Evolutionary conservation across 75 land plant genomes (phyloP).

Genomic region (Ceratopteris richardii): DNA sequence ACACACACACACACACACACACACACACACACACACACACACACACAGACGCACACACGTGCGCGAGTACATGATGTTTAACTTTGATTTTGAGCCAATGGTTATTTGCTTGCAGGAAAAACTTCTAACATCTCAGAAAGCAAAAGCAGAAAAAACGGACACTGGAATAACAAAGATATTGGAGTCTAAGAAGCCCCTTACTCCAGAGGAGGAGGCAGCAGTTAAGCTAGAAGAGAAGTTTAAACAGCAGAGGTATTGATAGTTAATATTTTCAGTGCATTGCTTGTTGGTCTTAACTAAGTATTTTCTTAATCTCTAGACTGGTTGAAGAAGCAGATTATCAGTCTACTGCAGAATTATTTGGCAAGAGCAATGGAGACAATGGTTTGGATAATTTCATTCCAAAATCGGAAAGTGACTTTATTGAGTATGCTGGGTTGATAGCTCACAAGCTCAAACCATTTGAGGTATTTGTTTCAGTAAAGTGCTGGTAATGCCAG

Average conservation of each 20-base stretch:
- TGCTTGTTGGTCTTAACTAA: no score
- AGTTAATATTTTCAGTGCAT: neutral
- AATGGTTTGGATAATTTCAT: conserved; percentile 73
- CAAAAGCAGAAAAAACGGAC: conserved; percentile 22
- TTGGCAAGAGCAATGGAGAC: conserved; percentile 60
- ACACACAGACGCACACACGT: no score
- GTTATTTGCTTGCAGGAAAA: neutral
- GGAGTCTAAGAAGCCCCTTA: conserved; percentile 3
- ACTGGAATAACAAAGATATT: conserved; percentile 2
- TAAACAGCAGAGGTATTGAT: conserved; percentile 62
- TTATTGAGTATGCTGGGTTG: conserved; percentile 88
- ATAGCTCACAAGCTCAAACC: conserved; percentile 71
- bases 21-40: no score
- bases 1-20: no score
- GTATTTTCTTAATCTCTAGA: conserved; percentile 16
- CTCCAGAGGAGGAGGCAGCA: conserved; percentile 34
- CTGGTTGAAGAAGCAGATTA: conserved; percentile 94
- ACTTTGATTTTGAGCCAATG: no score
- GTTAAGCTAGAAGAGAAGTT: conserved; percentile 88
- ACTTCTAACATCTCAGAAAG: conserved; percentile 7
- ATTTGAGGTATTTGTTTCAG: conserved; percentile 56
- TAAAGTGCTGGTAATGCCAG: no score
- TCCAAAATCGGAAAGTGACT: conserved; percentile 91
- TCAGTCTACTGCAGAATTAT: conserved; percentile 70
- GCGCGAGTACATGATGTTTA: no score